Evolutionary conservation across 2,329 filamentous ascomycete genomes (phyloP).

Genomic region (Fusarium verticillioides): DNA sequence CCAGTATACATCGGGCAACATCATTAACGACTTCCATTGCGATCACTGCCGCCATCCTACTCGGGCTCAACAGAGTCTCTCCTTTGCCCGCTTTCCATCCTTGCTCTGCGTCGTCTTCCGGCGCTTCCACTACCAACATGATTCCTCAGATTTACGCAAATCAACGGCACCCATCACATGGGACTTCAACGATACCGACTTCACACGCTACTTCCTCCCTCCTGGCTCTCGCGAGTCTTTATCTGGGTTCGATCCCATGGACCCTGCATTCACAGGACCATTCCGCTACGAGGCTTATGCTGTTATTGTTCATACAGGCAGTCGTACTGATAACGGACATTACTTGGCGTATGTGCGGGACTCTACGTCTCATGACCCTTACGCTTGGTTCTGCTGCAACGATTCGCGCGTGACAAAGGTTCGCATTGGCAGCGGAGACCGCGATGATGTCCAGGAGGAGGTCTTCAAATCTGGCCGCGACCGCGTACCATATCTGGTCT

Average conservation of each 20-base stretch:
- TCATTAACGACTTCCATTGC: slow-evolving; percentile 76
- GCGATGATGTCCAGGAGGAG: slow-evolving; percentile 50
- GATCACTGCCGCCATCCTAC: slow-evolving; percentile 77
- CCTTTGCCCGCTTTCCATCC: slow-evolving; percentile 81
- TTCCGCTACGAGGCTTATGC: slow-evolving; percentile 88
- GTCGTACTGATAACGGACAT: slow-evolving; percentile 76
- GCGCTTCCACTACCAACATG: slow-evolving; percentile 57
- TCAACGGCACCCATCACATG: slow-evolving; percentile 79
- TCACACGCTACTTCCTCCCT: slow-evolving; percentile 57
- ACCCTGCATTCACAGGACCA: slow-evolving; percentile 60
- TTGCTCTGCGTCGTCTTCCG: slow-evolving; percentile 83
- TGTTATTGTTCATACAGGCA: slow-evolving; percentile 81
- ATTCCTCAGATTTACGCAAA: slow-evolving; percentile 63
- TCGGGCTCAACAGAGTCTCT: slow-evolving; percentile 75
- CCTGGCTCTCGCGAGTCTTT: slow-evolving; percentile 47
- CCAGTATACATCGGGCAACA: slow-evolving; percentile 76
- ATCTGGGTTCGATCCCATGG: slow-evolving; percentile 47
- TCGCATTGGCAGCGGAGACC: slow-evolving; percentile 53
- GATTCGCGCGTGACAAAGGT: slow-evolving; percentile 56
- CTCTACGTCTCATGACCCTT: slow-evolving; percentile 56
- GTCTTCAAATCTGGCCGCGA: slow-evolving; percentile 53
- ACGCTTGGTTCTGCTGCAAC: slow-evolving; percentile 62
- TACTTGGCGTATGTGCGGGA: slow-evolving; percentile 79
- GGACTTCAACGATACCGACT: slow-evolving; percentile 75
- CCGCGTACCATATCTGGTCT: slow-evolving; percentile 60